Conservation (phyloP, 2,329 filamentous ascomycete genomes). For the Epicoccum sorghinum region DNA sequence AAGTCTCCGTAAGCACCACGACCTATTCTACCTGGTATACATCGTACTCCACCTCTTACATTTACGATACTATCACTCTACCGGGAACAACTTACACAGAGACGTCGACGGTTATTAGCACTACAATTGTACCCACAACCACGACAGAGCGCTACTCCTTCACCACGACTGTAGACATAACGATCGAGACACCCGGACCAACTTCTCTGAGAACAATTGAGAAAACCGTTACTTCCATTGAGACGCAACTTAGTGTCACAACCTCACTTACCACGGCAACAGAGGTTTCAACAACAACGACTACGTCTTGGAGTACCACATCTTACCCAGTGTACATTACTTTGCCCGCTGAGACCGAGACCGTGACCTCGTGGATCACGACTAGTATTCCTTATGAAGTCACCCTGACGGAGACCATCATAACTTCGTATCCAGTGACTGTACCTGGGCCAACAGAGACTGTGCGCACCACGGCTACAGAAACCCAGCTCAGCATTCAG, state of each 20-base stretch:
- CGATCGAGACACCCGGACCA: not conserved
- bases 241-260: constrained; percentile 4
- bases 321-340: not conserved
- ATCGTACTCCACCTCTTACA: constrained; percentile 3
- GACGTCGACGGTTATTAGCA: not conserved
- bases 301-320: constrained; percentile 1
- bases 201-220: not conserved
- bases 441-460: not conserved
- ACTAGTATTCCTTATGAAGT: not conserved
- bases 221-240: constrained; percentile 1
- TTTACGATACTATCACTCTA: not conserved
- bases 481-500: not conserved
- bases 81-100: constrained; percentile 4
- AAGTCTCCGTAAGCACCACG: constrained; percentile 5
- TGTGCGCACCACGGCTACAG: not conserved
- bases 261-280: not conserved
- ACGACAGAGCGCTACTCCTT: constrained; percentile 1
- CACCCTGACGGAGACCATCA: not conserved
- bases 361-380: not conserved
- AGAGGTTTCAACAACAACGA: not conserved
- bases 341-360: not conserved
- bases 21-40: constrained; percentile 11
- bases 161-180: constrained; percentile 9
- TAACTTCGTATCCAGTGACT: not conserved
- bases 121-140: not conserved